These are phyloP conservation scores for Coemansia asiatica DNA, from an alignment of 192 early-diverging fungal species.

Conservation along the genomic window DNA sequence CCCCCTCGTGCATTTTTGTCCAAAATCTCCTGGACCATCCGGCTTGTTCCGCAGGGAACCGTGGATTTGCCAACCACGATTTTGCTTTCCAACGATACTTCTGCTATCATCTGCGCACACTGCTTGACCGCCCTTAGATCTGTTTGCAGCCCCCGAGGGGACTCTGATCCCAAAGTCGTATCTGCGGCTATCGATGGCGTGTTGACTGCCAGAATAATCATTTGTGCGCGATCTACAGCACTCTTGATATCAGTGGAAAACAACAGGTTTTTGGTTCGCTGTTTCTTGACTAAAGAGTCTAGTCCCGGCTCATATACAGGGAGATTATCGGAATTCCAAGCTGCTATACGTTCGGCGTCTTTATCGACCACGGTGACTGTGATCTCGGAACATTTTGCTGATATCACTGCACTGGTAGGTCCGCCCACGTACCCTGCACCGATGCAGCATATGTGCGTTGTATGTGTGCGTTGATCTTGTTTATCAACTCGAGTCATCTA, in stretches of 20 bases:
- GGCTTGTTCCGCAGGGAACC: conserved; percentile 89
- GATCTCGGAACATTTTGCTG: conserved; percentile 81
- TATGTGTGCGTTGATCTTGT: not conserved
- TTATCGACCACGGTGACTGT: conserved; percentile 90
- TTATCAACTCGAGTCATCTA: conserved; percentile 1
- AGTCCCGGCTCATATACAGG: conserved; percentile 94
- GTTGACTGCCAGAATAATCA: conserved; percentile 93
- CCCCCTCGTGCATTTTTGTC: conserved; percentile 62
- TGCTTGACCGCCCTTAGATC: conserved; percentile 74
- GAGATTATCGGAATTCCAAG: conserved; percentile 86
- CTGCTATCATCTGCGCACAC: conserved; percentile 81
- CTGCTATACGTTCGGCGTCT: conserved; percentile 74
- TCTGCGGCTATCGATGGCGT: conserved; percentile 76
- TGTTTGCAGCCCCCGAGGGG: conserved; percentile 75
- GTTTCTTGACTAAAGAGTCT: conserved; percentile 74
- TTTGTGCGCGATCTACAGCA: conserved; percentile 74
- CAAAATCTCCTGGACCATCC: conserved; percentile 81
- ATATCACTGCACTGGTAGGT: conserved; percentile 90
- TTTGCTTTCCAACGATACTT: conserved; percentile 74
- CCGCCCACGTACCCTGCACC: conserved; percentile 97
- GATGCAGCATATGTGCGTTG: conserved; percentile 85
- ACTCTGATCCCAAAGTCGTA: conserved; percentile 45
- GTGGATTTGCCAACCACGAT: conserved; percentile 95
- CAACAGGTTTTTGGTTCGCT: conserved; percentile 80
- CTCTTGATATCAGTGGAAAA: conserved; percentile 82